A percentile compares a stretch with the other conserved stretches of the same genome.
Conservation (phyloP, 345 rosid species). For the Citrus trifoliata region DNA sequence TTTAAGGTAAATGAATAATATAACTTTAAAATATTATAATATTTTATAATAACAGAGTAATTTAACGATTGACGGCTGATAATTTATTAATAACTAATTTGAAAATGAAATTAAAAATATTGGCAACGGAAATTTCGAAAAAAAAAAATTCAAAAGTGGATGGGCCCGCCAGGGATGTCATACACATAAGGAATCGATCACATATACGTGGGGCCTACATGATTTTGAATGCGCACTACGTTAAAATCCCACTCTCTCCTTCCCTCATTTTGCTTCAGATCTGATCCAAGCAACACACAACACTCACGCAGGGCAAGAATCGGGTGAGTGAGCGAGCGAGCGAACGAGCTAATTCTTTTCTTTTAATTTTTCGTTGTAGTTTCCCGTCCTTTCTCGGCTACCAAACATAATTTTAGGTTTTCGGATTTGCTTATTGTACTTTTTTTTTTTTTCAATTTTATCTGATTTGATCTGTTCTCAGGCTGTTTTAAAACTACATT, state of each 20-base stretch:
- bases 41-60: too few relatives aligned
- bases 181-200: background rate
- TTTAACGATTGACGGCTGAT: too few relatives aligned
- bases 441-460: background rate
- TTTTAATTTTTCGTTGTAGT: background rate
- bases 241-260: background rate
- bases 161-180: background rate
- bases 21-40: too few relatives aligned
- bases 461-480: background rate
- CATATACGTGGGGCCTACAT: background rate
- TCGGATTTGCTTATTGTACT: background rate
- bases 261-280: conserved; percentile 11
- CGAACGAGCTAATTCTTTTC: too few relatives aligned
- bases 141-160: background rate
- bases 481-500: background rate
- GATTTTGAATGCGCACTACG: background rate
- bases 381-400: background rate
- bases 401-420: background rate
- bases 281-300: conserved; percentile 7
- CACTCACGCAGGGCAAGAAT: background rate
- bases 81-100: background rate
- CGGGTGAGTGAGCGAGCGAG: background rate
- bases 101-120: background rate
- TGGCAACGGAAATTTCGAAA: background rate
- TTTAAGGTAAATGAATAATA: too few relatives aligned